phyloP scores from a whole-genome alignment of 257 asterid genomes.

The Petrea volubilis region DNA sequence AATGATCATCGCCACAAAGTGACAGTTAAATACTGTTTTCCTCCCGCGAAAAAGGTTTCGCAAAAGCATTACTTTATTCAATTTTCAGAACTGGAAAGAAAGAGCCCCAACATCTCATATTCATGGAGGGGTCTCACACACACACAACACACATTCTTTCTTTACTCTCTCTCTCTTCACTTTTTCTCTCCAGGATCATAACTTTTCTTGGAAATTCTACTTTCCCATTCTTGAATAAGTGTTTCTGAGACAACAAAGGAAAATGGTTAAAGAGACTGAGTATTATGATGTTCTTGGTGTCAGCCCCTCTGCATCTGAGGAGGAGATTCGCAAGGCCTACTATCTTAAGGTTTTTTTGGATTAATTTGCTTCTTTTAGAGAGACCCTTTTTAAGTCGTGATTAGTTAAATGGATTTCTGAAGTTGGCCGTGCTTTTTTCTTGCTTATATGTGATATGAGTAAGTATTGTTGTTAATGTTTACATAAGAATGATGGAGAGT shows the following conservation, averaged over 20 bases:
- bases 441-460: not conserved
- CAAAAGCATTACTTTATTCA: conserved; percentile 43
- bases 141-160: conserved; percentile 24
- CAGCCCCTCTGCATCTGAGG: conserved; percentile 70
- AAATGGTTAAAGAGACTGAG: conserved; percentile 90
- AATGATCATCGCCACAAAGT: conserved; percentile 76
- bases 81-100: conserved; percentile 61
- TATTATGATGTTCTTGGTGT: conserved; percentile 78
- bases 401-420: not conserved
- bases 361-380: not conserved
- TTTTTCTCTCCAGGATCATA: conserved; percentile 29
- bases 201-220: conserved; percentile 7
- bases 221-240: not conserved
- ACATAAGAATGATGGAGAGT: too few species aligned
- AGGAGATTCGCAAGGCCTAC: conserved; percentile 81
- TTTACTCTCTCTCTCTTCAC: not conserved
- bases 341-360: conserved; percentile 66
- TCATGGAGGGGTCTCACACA: conserved; percentile 31
- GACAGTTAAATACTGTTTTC: conserved; percentile 66
- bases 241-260: conserved; percentile 1
- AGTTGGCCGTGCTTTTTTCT: too few species aligned
- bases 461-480: too few species aligned
- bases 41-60: conserved; percentile 73
- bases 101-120: conserved; percentile 17
- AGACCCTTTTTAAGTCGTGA: not conserved